Conservation (phyloP, 179 eudicot species). For the Camellia oleifera region DNA sequence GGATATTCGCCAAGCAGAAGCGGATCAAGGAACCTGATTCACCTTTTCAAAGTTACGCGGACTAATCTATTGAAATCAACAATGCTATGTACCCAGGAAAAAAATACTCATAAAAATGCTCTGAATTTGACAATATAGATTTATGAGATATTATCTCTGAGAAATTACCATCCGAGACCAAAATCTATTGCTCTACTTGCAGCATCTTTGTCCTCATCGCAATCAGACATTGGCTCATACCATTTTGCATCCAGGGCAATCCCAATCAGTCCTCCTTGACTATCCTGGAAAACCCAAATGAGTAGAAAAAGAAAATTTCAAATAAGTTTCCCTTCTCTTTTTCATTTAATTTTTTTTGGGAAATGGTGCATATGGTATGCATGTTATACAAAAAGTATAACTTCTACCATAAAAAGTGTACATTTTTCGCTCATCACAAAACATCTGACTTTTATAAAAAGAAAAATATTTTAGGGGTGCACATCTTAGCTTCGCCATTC, state of each 20-base stretch:
- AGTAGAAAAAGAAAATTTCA: neutral
- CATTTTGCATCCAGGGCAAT: conserved; percentile 85
- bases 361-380: too few relatives aligned
- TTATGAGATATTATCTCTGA: neutral
- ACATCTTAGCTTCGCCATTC: too few relatives aligned
- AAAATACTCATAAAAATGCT: too few relatives aligned
- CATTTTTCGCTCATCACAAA: too few relatives aligned
- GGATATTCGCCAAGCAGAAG: conserved; percentile 78
- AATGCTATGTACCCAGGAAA: neutral
- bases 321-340: neutral
- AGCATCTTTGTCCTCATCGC: conserved; percentile 77
- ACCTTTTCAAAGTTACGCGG: conserved; percentile 16
- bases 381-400: too few relatives aligned
- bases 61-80: neutral
- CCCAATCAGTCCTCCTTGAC: conserved; percentile 78
- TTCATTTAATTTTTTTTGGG: neutral
- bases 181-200: conserved; percentile 86
- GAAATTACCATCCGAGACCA: conserved; percentile 72
- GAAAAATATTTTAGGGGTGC: neutral
- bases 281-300: conserved; percentile 37
- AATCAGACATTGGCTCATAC: conserved; percentile 76
- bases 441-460: too few relatives aligned
- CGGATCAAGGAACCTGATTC: conserved; percentile 90
- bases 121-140: neutral
- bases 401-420: too few relatives aligned